phyloP scores from a whole-genome alignment of 1,284 basidiomycete genomes.

The Boletus sp. region DNA sequence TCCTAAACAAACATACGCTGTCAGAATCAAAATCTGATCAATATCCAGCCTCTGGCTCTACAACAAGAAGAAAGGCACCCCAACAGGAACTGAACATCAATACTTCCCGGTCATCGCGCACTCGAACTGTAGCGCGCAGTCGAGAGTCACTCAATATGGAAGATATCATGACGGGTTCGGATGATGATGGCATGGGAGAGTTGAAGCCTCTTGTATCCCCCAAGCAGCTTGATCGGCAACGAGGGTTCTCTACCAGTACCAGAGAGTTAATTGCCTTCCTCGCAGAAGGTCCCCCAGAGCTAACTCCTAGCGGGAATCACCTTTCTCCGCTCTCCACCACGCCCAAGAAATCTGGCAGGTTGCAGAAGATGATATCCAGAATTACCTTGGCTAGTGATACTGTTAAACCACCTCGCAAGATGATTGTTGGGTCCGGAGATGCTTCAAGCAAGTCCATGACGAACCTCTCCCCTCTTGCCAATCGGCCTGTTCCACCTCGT shows the following conservation, averaged over 20 bases:
- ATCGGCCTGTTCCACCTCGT: constrained; percentile 54
- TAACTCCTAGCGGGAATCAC: constrained; percentile 27
- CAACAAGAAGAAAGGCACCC: constrained; percentile 18
- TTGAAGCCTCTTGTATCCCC: constrained; percentile 25
- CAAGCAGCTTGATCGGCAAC: constrained; percentile 30
- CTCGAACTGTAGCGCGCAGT: constrained; percentile 49
- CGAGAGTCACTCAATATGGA: constrained; percentile 70
- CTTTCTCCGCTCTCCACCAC: constrained; percentile 39
- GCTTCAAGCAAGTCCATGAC: constrained; percentile 35
- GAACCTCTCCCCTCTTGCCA: constrained; percentile 48
- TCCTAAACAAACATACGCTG: constrained; percentile 16
- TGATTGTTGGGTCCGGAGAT: constrained; percentile 25
- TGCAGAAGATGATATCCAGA: constrained; percentile 77
- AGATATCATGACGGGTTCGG: constrained; percentile 65
- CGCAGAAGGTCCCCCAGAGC: constrained; percentile 33
- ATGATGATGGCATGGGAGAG: constrained; percentile 38
- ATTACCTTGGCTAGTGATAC: constrained; percentile 50
- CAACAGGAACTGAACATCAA: constrained; percentile 31
- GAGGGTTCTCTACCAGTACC: constrained; percentile 44
- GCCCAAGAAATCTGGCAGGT: constrained; percentile 53
- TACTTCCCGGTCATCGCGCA: constrained; percentile 40
- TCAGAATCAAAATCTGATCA: constrained; percentile 31
- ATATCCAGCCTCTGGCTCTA: constrained; percentile 31
- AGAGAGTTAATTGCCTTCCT: constrained; percentile 54
- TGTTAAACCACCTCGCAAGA: constrained; percentile 29